phyloP scores from a whole-genome alignment of 1,284 basidiomycete genomes.

The Naganishia sp. region DNA sequence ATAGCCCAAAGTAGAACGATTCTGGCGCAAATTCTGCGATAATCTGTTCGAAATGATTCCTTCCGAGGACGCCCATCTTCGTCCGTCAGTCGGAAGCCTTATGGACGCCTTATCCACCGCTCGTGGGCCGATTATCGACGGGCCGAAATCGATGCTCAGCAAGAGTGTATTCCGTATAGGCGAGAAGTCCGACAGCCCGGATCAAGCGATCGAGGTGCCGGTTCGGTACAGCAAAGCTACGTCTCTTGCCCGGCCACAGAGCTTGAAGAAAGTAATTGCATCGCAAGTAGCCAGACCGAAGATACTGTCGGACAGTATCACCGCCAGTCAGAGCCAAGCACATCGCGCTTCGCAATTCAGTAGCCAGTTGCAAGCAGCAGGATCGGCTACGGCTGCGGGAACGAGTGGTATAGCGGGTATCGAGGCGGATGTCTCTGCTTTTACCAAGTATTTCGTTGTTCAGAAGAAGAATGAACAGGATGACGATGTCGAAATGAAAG shows the following conservation, averaged over 20 bases:
- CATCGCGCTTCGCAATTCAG: background rate
- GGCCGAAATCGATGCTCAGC: constrained; percentile 66
- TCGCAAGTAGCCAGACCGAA: constrained; percentile 29
- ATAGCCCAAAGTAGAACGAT: constrained; percentile 74
- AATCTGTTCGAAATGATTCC: constrained; percentile 56
- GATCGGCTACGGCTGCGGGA: constrained; percentile 20
- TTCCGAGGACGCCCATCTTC: constrained; percentile 52
- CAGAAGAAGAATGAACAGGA: constrained; percentile 35
- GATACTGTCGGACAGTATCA: constrained; percentile 38
- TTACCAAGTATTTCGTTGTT: constrained; percentile 48
- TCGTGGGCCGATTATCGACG: constrained; percentile 67
- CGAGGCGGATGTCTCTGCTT: constrained; percentile 49
- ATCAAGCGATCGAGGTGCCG: constrained; percentile 71
- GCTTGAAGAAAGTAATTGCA: constrained; percentile 73
- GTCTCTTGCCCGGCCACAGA: constrained; percentile 67
- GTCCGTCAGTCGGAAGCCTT: constrained; percentile 68
- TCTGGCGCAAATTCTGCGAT: constrained; percentile 61
- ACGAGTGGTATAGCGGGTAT: constrained; percentile 44
- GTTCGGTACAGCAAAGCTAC: constrained; percentile 84
- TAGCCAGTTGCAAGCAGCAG: constrained; percentile 1
- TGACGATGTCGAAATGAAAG: constrained; percentile 45
- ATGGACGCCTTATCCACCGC: constrained; percentile 69
- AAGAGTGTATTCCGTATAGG: constrained; percentile 72
- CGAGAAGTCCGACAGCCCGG: constrained; percentile 64
- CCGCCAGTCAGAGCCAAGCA: constrained; percentile 33